A percentile compares a stretch with the other conserved stretches of the same genome.
Evolutionary conservation across 2,329 filamentous ascomycete genomes (phyloP).

Genomic region (Metarhizium robertsii): DNA sequence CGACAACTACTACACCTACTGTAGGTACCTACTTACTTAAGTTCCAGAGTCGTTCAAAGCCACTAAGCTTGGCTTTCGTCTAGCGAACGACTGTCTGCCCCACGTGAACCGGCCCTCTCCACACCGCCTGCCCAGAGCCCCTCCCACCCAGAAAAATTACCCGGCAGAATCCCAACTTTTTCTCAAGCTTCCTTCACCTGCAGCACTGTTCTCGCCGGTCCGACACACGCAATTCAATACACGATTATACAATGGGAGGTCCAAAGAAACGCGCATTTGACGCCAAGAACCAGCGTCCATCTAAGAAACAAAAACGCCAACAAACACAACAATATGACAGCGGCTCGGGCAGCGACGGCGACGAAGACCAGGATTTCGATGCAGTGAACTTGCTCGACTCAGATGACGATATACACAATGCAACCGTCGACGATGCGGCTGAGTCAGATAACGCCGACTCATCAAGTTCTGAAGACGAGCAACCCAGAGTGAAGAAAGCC

Average conservation of each 20-base stretch:
- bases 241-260: constrained; percentile 20
- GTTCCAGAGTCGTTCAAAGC: too few relatives aligned
- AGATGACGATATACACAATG: constrained; percentile 47
- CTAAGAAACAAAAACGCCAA: constrained; percentile 44
- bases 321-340: constrained; percentile 37
- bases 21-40: too few relatives aligned
- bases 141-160: constrained; percentile 7
- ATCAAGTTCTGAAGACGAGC: constrained; percentile 28
- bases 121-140: constrained; percentile 9
- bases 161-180: constrained; percentile 12
- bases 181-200: not conserved
- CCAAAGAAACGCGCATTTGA: constrained; percentile 24
- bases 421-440: constrained; percentile 39
- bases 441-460: constrained; percentile 26
- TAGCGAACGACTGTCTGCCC: too few relatives aligned
- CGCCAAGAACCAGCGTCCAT: constrained; percentile 27
- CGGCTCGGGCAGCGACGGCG: constrained; percentile 33
- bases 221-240: not conserved
- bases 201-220: not conserved
- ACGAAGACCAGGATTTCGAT: constrained; percentile 33
- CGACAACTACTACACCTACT: too few relatives aligned
- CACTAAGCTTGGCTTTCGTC: too few relatives aligned
- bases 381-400: constrained; percentile 47
- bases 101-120: not conserved
- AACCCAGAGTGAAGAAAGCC: constrained; percentile 11